A percentile compares a stretch with the other conserved stretches of the same genome.
phyloP scores from a whole-genome alignment of 1,284 basidiomycete species.

The Xanthoconium separans region DNA sequence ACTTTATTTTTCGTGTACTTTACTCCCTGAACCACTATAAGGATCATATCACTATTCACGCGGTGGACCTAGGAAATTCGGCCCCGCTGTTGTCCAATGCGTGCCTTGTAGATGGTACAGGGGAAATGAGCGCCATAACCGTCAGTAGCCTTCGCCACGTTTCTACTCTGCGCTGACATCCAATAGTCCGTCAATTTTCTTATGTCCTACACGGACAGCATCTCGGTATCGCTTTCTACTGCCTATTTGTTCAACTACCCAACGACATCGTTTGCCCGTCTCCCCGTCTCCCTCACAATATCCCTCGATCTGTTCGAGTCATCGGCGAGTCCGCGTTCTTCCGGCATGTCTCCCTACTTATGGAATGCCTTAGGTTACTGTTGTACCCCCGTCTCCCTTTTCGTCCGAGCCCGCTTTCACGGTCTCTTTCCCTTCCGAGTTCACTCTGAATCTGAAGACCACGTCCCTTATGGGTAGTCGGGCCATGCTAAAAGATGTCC shows the following conservation, averaged over 20 bases:
- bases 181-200: constrained; percentile 51
- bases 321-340: constrained; percentile 44
- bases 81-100: constrained; percentile 67
- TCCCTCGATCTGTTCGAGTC: constrained; percentile 76
- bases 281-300: constrained; percentile 77
- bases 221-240: constrained; percentile 77
- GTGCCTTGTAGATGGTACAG: constrained; percentile 36
- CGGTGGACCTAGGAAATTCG: constrained; percentile 68
- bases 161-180: constrained; percentile 7
- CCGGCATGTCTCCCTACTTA: constrained; percentile 7
- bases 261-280: constrained; percentile 72
- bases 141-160: constrained; percentile 16
- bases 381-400: constrained; percentile 49
- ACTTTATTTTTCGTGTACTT: background rate
- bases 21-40: constrained; percentile 27
- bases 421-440: constrained; percentile 60
- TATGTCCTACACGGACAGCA: constrained; percentile 65
- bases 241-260: constrained; percentile 84
- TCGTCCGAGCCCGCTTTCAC: constrained; percentile 55
- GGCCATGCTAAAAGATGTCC: constrained; percentile 79
- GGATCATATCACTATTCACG: constrained; percentile 76
- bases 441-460: constrained; percentile 68
- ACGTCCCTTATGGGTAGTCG: constrained; percentile 81
- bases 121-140: constrained; percentile 8
- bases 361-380: constrained; percentile 40